Percentiles rank a stretch among this genome's conserved stretches.
Conservation (phyloP, 768 basidiomycete species). For the Omphalotus guepiniiformis region DNA sequence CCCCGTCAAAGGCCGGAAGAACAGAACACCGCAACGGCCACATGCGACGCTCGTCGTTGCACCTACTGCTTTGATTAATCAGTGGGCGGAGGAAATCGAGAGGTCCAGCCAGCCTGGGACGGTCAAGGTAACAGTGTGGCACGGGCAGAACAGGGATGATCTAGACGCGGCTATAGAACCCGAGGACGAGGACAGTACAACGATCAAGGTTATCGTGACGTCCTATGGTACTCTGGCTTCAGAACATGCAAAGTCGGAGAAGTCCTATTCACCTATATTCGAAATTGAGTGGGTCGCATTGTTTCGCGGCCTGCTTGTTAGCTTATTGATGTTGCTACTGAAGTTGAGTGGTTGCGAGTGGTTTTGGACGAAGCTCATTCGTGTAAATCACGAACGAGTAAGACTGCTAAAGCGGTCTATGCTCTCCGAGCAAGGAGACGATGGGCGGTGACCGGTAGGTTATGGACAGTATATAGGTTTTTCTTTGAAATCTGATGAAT, state of each 20-base stretch:
- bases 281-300: constrained; percentile 45
- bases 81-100: constrained; percentile 92
- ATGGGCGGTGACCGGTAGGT: constrained; percentile 84
- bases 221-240: constrained; percentile 82
- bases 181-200: constrained; percentile 44
- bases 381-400: constrained; percentile 86
- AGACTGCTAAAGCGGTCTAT: constrained; percentile 86
- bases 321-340: constrained; percentile 2
- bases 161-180: constrained; percentile 55
- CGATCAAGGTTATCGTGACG: constrained; percentile 80
- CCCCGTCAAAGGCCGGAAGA: constrained; percentile 31
- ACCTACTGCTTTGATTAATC: constrained; percentile 84
- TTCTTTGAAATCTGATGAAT: background rate
- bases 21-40: constrained; percentile 15
- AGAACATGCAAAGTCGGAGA: constrained; percentile 73
- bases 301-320: constrained; percentile 4
- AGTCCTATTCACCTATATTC: constrained; percentile 60
- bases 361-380: constrained; percentile 94
- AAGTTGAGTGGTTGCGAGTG: constrained; percentile 81
- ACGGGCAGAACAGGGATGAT: constrained; percentile 81
- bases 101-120: constrained; percentile 74
- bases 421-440: constrained; percentile 72
- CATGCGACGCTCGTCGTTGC: constrained; percentile 61
- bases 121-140: constrained; percentile 72
- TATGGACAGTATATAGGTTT: background rate